These are phyloP conservation scores for Alternaria triticimaculans DNA, from an alignment of 2,329 filamentous ascomycete species.

Conservation along the genomic window DNA sequence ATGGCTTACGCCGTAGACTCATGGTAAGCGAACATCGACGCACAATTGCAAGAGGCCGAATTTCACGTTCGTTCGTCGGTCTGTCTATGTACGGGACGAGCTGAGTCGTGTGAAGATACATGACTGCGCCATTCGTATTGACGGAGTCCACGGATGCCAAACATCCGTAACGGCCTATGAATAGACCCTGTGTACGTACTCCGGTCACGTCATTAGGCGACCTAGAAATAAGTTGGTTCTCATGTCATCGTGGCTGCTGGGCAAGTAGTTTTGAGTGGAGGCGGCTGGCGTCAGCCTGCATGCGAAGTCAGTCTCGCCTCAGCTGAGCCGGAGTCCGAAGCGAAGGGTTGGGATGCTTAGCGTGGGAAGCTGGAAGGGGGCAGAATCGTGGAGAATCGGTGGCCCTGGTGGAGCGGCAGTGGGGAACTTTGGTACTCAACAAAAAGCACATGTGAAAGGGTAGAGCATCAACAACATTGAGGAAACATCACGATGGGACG, in stretches of 20 bases:
- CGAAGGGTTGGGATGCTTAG: constrained; percentile 7
- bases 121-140: neutral
- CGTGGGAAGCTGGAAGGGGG: constrained; percentile 10
- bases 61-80: neutral
- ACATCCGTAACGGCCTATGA: neutral
- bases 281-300: constrained; percentile 25
- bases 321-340: constrained; percentile 8
- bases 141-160: neutral
- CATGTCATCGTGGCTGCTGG: neutral
- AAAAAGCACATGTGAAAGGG: neutral
- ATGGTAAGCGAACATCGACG: neutral
- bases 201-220: neutral
- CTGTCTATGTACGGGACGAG: neutral
- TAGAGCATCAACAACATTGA: neutral
- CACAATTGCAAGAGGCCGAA: neutral
- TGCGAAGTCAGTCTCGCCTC: constrained; percentile 16
- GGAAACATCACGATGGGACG: constrained; percentile 7
- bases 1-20: neutral
- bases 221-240: neutral
- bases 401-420: constrained; percentile 6
- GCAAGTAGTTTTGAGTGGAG: neutral
- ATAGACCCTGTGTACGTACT: neutral
- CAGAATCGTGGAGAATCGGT: constrained; percentile 12
- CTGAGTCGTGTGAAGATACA: neutral
- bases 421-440: neutral